Evolutionary conservation across 345 rosid genomes (phyloP).

Genomic region (Populus nigra): DNA sequence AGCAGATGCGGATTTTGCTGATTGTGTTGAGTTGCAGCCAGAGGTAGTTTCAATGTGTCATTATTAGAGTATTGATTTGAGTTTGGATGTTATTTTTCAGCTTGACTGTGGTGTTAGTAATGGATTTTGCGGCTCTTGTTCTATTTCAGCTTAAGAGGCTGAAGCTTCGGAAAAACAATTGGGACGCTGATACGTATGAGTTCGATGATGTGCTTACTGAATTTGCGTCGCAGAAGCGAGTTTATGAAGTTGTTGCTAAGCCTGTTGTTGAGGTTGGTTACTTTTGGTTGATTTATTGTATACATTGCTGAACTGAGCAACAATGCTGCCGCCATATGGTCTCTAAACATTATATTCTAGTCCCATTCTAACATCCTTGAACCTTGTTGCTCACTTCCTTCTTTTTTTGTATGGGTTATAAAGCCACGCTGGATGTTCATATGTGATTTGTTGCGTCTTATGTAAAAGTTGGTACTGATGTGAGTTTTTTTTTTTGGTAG

Average conservation of each 20-base stretch:
- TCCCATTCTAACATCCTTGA: neutral
- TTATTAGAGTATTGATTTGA: neutral
- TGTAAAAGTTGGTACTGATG: neutral
- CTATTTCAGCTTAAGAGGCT: slow-evolving; percentile 26
- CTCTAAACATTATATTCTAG: neutral
- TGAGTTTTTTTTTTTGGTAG: slow-evolving; percentile 4
- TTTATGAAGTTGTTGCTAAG: slow-evolving; percentile 37
- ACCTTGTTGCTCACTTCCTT: neutral
- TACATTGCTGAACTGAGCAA: neutral
- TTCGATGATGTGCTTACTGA: slow-evolving; percentile 36
- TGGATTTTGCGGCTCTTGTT: neutral
- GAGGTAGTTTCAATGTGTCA: slow-evolving; percentile 14
- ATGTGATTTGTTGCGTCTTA: neutral
- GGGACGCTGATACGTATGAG: slow-evolving; percentile 35
- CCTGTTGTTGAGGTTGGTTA: slow-evolving; percentile 35
- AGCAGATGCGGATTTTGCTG: slow-evolving; percentile 34
- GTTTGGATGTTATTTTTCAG: neutral
- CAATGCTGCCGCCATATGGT: neutral
- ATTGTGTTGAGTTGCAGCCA: slow-evolving; percentile 31
- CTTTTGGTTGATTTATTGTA: slow-evolving; percentile 2
- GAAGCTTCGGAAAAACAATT: slow-evolving; percentile 34
- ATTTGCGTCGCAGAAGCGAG: slow-evolving; percentile 39
- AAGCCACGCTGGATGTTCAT: neutral
- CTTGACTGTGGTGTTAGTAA: neutral
- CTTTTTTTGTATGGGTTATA: neutral